Evolutionary conservation across 176 grass and related monocot genomes (phyloP).

Genomic region (Elaeis guineensis): DNA sequence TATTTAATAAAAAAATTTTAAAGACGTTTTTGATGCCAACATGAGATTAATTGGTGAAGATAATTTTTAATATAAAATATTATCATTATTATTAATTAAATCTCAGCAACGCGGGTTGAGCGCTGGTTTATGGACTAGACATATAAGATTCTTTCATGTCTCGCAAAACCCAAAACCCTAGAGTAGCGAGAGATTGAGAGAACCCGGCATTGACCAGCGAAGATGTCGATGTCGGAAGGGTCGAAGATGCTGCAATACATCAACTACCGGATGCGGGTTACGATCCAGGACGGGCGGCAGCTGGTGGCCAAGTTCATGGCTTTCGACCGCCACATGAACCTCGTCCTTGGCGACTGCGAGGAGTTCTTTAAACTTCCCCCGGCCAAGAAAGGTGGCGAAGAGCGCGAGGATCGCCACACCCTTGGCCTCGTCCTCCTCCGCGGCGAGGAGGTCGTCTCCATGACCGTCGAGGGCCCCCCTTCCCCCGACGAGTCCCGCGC

Average conservation of each 20-base stretch:
- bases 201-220: too few species aligned
- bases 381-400: conserved; percentile 51
- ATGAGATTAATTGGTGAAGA: too few species aligned
- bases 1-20: too few species aligned
- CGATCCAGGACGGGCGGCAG: conserved; percentile 94
- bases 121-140: too few species aligned
- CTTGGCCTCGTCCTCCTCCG: conserved; percentile 95
- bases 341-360: conserved; percentile 97
- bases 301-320: conserved; percentile 99
- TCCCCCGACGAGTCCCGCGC: conserved; percentile 87
- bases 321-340: conserved; percentile 99
- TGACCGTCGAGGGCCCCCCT: conserved; percentile 94
- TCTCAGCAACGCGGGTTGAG: too few species aligned
- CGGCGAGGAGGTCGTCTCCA: conserved; percentile 92
- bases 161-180: too few species aligned
- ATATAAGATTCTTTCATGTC: too few species aligned
- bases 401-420: conserved; percentile 80
- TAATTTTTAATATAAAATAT: too few species aligned
- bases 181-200: too few species aligned
- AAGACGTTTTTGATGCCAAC: too few species aligned
- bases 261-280: conserved; percentile 98
- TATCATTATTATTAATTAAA: too few species aligned
- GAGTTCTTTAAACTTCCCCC: conserved; percentile 93
- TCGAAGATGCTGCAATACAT: conserved; percentile 98
- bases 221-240: conserved; percentile 91